phyloP scores from a whole-genome alignment of 768 basidiomycete genomes.

The Leccinum rimulosum region DNA sequence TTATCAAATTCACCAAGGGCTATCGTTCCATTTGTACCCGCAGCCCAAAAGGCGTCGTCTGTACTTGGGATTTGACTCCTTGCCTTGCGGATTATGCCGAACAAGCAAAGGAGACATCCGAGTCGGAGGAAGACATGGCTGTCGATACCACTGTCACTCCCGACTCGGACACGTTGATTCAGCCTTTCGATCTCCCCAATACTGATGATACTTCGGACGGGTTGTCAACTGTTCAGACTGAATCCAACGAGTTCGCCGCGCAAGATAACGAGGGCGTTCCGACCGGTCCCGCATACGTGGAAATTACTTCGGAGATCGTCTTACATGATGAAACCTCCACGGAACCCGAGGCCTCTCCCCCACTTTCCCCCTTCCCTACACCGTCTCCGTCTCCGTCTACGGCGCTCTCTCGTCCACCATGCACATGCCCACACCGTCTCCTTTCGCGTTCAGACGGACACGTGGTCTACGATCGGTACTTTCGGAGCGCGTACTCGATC shows the following conservation, averaged over 20 bases:
- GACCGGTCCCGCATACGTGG: background rate
- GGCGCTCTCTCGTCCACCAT: background rate
- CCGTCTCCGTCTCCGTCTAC: background rate
- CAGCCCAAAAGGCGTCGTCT: constrained; percentile 12
- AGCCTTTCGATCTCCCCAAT: background rate
- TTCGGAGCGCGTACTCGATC: constrained; percentile 15
- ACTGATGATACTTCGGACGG: constrained; percentile 1
- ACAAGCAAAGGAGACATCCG: background rate
- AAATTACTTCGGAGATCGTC: background rate
- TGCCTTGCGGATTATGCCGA: constrained; percentile 10
- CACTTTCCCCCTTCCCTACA: background rate
- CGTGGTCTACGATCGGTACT: constrained; percentile 13
- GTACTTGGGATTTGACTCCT: constrained; percentile 14
- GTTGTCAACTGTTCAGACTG: background rate
- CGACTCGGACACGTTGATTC: background rate
- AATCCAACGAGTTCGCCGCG: background rate
- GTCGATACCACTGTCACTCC: too few species aligned
- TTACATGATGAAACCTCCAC: background rate
- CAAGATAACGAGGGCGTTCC: background rate
- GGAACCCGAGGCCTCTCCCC: background rate
- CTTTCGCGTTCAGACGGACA: constrained; percentile 12
- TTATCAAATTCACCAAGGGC: constrained; percentile 11
- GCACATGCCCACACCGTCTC: constrained; percentile 8
- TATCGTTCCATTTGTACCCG: constrained; percentile 10
- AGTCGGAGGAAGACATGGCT: background rate